These are phyloP conservation scores for Xylariaceae sp. DNA, from an alignment of 2,329 filamentous ascomycete species.

Conservation along the genomic window DNA sequence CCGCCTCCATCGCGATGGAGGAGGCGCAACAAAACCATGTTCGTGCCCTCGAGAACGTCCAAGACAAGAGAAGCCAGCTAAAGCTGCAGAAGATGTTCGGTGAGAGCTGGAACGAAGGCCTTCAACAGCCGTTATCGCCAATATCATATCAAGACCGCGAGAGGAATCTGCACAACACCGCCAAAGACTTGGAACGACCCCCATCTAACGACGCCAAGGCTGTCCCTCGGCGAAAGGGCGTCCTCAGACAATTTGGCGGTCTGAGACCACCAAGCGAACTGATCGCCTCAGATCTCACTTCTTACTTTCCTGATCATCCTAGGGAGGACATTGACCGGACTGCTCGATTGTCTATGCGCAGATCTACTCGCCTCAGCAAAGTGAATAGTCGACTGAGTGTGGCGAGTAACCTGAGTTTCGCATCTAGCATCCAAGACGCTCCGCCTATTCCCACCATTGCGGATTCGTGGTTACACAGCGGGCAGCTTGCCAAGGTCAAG, in stretches of 20 bases:
- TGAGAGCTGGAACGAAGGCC: conserved; percentile 77
- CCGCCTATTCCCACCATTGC: conserved; percentile 95
- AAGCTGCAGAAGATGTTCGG: conserved; percentile 91
- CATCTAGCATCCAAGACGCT: conserved; percentile 88
- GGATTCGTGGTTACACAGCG: conserved; percentile 80
- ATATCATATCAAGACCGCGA: conserved; percentile 72
- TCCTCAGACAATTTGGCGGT: conserved; percentile 83
- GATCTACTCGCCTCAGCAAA: conserved; percentile 88
- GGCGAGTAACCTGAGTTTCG: conserved; percentile 89
- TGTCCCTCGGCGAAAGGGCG: conserved; percentile 52
- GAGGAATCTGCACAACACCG: conserved; percentile 64
- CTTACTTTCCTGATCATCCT: conserved; percentile 95
- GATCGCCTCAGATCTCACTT: conserved; percentile 93
- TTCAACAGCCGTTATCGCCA: conserved; percentile 86
- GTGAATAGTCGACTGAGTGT: conserved; percentile 92
- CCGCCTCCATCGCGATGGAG: conserved; percentile 86
- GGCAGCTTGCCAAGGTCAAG: conserved; percentile 54
- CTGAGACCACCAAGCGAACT: conserved; percentile 93
- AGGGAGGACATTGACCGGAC: conserved; percentile 95
- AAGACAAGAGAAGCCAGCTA: conserved; percentile 76
- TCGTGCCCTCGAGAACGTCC: conserved; percentile 60
- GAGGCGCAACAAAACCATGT: conserved; percentile 76
- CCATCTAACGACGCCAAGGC: conserved; percentile 50
- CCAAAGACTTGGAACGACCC: conserved; percentile 60
- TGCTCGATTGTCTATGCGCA: conserved; percentile 86